These are phyloP conservation scores for Zizania palustris DNA, from an alignment of 202 grass and related monocot genomes.

Conservation along the genomic window DNA sequence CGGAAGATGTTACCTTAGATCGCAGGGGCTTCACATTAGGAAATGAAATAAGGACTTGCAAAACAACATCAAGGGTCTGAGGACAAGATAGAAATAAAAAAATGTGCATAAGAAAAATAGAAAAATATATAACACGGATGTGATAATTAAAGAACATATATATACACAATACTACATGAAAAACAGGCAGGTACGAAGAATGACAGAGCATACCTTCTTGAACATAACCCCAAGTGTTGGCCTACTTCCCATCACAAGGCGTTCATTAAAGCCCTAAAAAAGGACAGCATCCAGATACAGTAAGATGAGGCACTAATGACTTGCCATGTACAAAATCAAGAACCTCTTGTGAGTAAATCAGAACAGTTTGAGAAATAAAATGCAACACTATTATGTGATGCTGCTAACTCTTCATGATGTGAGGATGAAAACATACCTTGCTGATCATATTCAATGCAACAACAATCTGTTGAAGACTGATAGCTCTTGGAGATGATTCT, in stretches of 20 bases:
- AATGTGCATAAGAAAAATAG: slow-evolving; percentile 35
- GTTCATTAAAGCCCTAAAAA: slow-evolving; percentile 91
- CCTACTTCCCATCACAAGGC: slow-evolving; percentile 72
- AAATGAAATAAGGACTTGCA: slow-evolving; percentile 81
- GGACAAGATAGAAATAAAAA: slow-evolving; percentile 45
- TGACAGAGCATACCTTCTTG: slow-evolving; percentile 67
- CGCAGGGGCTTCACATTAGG: slow-evolving; percentile 65
- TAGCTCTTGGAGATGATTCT: slow-evolving; percentile 61
- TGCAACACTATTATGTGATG: slow-evolving; percentile 5
- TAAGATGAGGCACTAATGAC: slow-evolving; percentile 33
- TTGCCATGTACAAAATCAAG: slow-evolving; percentile 26
- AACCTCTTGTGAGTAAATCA: slow-evolving; percentile 24
- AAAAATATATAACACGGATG: slow-evolving; percentile 1
- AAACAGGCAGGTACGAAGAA: slow-evolving; percentile 25
- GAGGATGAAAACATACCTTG: slow-evolving; percentile 64
- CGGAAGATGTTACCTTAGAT: slow-evolving; percentile 68
- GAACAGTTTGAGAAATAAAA: slow-evolving; percentile 16
- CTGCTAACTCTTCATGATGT: background rate
- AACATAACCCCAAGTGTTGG: slow-evolving; percentile 89
- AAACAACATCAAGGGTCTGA: slow-evolving; percentile 77
- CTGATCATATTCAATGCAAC: slow-evolving; percentile 89
- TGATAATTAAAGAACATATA: slow-evolving; percentile 9
- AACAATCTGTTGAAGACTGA: slow-evolving; percentile 79
- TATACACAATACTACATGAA: background rate
- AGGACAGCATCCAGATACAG: slow-evolving; percentile 14